Evolutionary conservation across 2,329 filamentous ascomycete species (phyloP).

Genomic region (Teratosphaeria nubilosa): DNA sequence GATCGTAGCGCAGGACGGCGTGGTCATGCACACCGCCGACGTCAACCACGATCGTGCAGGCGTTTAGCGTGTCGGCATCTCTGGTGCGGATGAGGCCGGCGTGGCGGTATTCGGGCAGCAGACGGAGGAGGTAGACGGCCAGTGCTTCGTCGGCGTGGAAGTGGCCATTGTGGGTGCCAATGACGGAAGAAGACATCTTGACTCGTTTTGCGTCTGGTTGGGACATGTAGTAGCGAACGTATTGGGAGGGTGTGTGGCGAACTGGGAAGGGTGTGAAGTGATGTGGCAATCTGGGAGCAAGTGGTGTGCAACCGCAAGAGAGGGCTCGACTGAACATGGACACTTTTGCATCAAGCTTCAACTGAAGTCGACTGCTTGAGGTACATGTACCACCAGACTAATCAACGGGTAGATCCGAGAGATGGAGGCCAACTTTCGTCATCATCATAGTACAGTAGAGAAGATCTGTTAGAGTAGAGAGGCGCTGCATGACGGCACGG

Average conservation of each 20-base stretch:
- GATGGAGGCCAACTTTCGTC: not conserved
- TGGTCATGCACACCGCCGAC: constrained; percentile 93
- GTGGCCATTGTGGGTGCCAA: constrained; percentile 95
- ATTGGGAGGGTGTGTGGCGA: too few species aligned
- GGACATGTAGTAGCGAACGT: constrained; percentile 2
- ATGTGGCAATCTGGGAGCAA: too few species aligned
- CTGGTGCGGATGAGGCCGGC: constrained; percentile 76
- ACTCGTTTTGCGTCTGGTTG: constrained; percentile 58
- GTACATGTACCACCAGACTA: too few species aligned
- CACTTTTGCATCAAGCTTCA: too few species aligned
- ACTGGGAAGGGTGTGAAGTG: not conserved
- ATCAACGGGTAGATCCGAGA: not conserved
- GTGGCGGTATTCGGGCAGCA: constrained; percentile 68
- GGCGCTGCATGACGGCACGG: not conserved
- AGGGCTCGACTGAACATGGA: not conserved
- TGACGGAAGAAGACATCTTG: constrained; percentile 57
- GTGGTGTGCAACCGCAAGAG: too few species aligned
- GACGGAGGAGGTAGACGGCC: constrained; percentile 88
- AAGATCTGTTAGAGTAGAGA: too few species aligned
- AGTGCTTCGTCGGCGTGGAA: constrained; percentile 98
- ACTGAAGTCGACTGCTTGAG: too few species aligned
- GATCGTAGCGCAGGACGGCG: constrained; percentile 71
- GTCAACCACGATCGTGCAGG: constrained; percentile 91
- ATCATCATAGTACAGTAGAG: too few species aligned
- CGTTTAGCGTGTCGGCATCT: constrained; percentile 64